phyloP scores from a whole-genome alignment of 2,329 filamentous ascomycete genomes.

The Neonectria sp. region DNA sequence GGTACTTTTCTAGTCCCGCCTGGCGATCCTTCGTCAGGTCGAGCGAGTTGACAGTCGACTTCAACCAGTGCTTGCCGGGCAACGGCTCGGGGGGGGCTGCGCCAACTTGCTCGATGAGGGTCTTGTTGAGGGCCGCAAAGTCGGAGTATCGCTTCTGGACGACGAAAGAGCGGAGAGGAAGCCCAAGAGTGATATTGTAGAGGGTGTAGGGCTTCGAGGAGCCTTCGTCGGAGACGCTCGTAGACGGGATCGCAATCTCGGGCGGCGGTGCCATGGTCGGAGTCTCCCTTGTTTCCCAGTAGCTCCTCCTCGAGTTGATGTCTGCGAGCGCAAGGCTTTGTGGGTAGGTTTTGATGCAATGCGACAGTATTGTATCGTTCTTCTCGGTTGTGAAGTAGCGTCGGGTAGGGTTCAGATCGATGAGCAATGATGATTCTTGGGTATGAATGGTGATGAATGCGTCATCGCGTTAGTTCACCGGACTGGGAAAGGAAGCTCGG shows the following conservation, averaged over 20 bases:
- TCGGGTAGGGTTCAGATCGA: constrained; percentile 11
- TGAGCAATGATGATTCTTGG: constrained; percentile 16
- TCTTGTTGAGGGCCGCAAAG: constrained; percentile 77
- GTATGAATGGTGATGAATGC: constrained; percentile 35
- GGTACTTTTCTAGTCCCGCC: constrained; percentile 77
- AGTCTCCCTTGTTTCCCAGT: constrained; percentile 22
- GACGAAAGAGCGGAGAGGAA: constrained; percentile 82
- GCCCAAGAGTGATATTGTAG: constrained; percentile 84
- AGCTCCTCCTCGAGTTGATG: neutral
- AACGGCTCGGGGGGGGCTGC: constrained; percentile 76
- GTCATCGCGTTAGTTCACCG: constrained; percentile 33
- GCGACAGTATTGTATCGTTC: neutral
- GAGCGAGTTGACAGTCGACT: constrained; percentile 78
- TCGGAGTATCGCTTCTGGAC: constrained; percentile 88
- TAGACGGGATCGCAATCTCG: constrained; percentile 79
- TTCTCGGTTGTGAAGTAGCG: neutral
- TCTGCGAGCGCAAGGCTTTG: neutral
- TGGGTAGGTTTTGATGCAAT: neutral
- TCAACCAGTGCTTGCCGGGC: constrained; percentile 84
- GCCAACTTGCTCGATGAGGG: constrained; percentile 73
- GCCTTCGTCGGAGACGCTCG: constrained; percentile 67
- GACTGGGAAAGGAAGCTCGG: constrained; percentile 15
- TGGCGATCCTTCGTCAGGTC: constrained; percentile 81
- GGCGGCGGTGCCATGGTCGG: constrained; percentile 72
- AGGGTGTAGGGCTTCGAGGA: constrained; percentile 78